Evolutionary conservation across 805 yeast genomes (phyloP).

Genomic region (Yamadazyma kitorensis): DNA sequence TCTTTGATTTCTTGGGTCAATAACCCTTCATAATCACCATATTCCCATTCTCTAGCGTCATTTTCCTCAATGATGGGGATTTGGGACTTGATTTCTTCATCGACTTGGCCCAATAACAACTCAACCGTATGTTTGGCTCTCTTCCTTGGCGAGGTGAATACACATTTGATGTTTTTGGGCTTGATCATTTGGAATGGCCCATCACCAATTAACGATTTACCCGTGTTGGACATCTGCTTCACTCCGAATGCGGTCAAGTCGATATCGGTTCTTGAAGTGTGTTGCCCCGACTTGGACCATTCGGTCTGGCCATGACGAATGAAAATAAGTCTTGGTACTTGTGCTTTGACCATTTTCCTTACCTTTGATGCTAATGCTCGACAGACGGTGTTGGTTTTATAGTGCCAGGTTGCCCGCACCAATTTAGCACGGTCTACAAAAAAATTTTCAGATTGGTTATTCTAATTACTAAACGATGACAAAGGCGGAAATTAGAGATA

Average conservation of each 20-base stretch:
- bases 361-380: too few relatives aligned
- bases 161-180: slow-evolving; percentile 57
- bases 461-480: too few relatives aligned
- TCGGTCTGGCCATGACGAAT: slow-evolving; percentile 90
- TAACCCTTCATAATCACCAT: slow-evolving; percentile 93
- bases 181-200: slow-evolving; percentile 54
- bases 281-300: slow-evolving; percentile 93
- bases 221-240: slow-evolving; percentile 71
- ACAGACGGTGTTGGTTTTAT: background rate
- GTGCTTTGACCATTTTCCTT: slow-evolving; percentile 12
- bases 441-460: too few relatives aligned
- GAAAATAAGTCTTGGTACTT: slow-evolving; percentile 66
- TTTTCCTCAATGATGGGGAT: slow-evolving; percentile 53
- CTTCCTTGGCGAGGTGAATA: slow-evolving; percentile 77
- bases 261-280: slow-evolving; percentile 83
- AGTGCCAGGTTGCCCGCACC: background rate
- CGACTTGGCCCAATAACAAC: slow-evolving; percentile 52
- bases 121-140: slow-evolving; percentile 78
- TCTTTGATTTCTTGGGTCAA: slow-evolving; percentile 63
- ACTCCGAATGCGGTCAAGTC: slow-evolving; percentile 77
- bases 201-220: slow-evolving; percentile 61
- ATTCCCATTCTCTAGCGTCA: slow-evolving; percentile 91
- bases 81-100: slow-evolving; percentile 37
- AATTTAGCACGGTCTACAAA: too few relatives aligned
- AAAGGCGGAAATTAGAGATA: slow-evolving; percentile 50